Percentiles rank a stretch among this genome's conserved stretches.
phyloP scores from a whole-genome alignment of 768 basidiomycete species.

The Rhodotorula toruloides region DNA sequence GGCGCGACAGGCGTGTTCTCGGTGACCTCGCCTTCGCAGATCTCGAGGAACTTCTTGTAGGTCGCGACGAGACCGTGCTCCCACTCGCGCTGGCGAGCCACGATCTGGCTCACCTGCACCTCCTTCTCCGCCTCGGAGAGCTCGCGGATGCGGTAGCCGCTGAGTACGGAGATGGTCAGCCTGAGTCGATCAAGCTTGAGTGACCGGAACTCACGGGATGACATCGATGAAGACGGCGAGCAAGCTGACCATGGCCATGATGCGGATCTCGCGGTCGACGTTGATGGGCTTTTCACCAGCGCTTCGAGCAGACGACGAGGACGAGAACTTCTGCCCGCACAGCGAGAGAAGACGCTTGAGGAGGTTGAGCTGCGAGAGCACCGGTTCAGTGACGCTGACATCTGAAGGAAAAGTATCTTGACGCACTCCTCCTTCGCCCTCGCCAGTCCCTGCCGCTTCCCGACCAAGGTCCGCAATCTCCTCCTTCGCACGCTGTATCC shows the following conservation, averaged over 20 bases:
- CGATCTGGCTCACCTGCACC: conserved; percentile 91
- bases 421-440: conserved; percentile 88
- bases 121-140: conserved; percentile 84
- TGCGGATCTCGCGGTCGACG: conserved; percentile 78
- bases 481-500: conserved; percentile 76
- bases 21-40: conserved; percentile 81
- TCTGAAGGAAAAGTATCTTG: conserved; percentile 12
- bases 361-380: conserved; percentile 63
- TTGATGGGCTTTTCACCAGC: conserved; percentile 53
- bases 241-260: conserved; percentile 81
- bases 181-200: too few relatives aligned
- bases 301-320: conserved; percentile 60
- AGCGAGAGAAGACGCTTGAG: conserved; percentile 84
- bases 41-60: conserved; percentile 82
- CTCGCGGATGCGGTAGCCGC: conserved; percentile 83
- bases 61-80: conserved; percentile 84
- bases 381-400: neutral
- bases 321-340: conserved; percentile 67
- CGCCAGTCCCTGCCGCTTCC: conserved; percentile 79
- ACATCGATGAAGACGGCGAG: conserved; percentile 93
- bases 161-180: neutral
- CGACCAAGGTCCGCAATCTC: conserved; percentile 91
- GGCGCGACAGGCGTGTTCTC: conserved; percentile 47
- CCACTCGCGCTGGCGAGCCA: conserved; percentile 82
- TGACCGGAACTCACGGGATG: conserved; percentile 59